Conservation (phyloP, 768 basidiomycete species). For the Leccinum pellstonianum region DNA sequence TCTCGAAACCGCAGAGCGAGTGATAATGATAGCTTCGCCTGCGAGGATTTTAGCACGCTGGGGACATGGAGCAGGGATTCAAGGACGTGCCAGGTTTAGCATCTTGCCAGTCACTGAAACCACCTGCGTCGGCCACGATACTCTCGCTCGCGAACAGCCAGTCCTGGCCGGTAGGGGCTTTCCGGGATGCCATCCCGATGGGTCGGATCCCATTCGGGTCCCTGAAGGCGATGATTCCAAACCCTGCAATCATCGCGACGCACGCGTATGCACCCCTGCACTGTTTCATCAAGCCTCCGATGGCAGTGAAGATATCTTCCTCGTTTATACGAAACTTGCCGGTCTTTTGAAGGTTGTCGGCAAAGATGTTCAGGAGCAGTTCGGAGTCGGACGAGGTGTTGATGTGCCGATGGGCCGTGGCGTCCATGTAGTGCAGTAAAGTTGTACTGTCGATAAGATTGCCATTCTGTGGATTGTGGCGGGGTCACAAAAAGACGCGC, state of each 20-base stretch:
- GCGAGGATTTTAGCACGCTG: slow-evolving; percentile 6
- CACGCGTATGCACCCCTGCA: slow-evolving; percentile 95
- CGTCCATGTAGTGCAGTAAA: slow-evolving; percentile 92
- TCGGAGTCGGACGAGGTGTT: slow-evolving; percentile 99
- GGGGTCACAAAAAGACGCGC: slow-evolving; percentile 4
- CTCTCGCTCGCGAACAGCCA: slow-evolving; percentile 94
- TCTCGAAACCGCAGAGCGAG: slow-evolving; percentile 71
- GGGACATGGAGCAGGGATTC: not conserved
- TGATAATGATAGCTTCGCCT: slow-evolving; percentile 98
- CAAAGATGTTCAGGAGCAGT: slow-evolving; percentile 94
- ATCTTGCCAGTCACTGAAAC: slow-evolving; percentile 92
- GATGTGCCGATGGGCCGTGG: slow-evolving; percentile 95
- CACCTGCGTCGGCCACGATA: slow-evolving; percentile 91
- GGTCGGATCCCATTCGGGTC: slow-evolving; percentile 98
- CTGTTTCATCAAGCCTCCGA: slow-evolving; percentile 84
- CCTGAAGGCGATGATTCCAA: slow-evolving; percentile 96
- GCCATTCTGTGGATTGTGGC: slow-evolving; percentile 69
- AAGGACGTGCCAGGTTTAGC: slow-evolving; percentile 74
- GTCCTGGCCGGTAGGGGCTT: slow-evolving; percentile 60
- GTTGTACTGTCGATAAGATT: slow-evolving; percentile 92
- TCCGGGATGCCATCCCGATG: slow-evolving; percentile 78
- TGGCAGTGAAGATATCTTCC: slow-evolving; percentile 96
- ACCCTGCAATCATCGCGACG: slow-evolving; percentile 98
- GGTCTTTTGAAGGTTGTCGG: slow-evolving; percentile 95
- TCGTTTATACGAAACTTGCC: slow-evolving; percentile 99